Conservation (phyloP, 75 land plant genomes). For the Pinus albicaulis region DNA sequence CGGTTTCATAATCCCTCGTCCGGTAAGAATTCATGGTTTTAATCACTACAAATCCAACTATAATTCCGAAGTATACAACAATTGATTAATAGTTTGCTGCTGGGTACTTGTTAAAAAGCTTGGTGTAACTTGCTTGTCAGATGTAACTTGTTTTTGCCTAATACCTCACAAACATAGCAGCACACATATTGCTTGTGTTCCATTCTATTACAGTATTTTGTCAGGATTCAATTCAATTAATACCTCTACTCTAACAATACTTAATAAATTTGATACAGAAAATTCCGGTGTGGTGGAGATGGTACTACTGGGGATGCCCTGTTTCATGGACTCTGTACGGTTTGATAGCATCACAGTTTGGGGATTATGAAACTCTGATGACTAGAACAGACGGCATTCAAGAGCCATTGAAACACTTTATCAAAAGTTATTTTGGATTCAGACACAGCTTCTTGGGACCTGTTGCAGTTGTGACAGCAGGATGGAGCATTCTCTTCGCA, state of each 20-base stretch:
- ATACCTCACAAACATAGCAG: too few species aligned
- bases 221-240: too few species aligned
- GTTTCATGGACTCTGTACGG: constrained; percentile 45
- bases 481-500: constrained; percentile 58
- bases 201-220: too few species aligned
- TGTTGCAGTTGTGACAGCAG: constrained; percentile 42
- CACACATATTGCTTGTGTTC: too few species aligned
- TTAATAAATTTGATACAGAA: constrained; percentile 19
- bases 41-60: not conserved
- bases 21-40: constrained; percentile 11
- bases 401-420: constrained; percentile 14
- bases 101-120: too few species aligned
- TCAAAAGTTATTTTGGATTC: constrained; percentile 48
- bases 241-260: too few species aligned
- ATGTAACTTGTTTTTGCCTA: not conserved
- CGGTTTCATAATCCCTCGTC: constrained; percentile 38
- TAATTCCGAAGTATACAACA: not conserved
- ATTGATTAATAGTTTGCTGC: too few species aligned
- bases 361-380: constrained; percentile 3
- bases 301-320: constrained; percentile 54
- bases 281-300: constrained; percentile 58
- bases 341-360: constrained; percentile 42
- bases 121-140: too few species aligned
- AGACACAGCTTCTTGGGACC: constrained; percentile 51
- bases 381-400: not conserved